phyloP scores from a whole-genome alignment of 352 stramenopile species.

The Phytophthora pinifolia region DNA sequence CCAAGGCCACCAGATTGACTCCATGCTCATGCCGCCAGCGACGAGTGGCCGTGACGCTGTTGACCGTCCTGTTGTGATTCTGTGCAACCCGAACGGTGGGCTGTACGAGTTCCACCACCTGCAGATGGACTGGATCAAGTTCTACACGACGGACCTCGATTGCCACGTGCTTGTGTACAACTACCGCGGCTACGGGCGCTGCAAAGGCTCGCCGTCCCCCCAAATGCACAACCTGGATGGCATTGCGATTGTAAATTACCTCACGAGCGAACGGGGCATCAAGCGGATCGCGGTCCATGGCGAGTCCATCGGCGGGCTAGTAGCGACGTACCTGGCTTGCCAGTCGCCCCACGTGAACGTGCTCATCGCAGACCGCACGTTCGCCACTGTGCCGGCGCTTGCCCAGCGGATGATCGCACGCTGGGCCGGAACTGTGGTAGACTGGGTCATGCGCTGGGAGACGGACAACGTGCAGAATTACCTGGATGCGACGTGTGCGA shows the following conservation, averaged over 20 bases:
- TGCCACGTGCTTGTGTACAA: conserved; percentile 88
- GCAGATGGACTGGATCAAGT: conserved; percentile 90
- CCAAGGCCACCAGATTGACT: conserved; percentile 65
- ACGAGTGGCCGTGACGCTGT: conserved; percentile 29
- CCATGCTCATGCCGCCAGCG: conserved; percentile 74
- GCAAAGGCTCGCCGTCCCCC: conserved; percentile 60
- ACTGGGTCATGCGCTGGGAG: conserved; percentile 76
- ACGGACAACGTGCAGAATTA: conserved; percentile 83
- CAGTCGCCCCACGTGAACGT: conserved; percentile 65
- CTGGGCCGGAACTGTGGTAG: conserved; percentile 69
- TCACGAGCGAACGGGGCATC: conserved; percentile 53
- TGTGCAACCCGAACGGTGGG: conserved; percentile 86
- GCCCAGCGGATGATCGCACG: conserved; percentile 74
- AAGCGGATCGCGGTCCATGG: conserved; percentile 75
- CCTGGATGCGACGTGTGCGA: conserved; percentile 66
- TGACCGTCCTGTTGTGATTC: conserved; percentile 55
- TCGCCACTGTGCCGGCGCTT: conserved; percentile 75
- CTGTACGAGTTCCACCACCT: conserved; percentile 89
- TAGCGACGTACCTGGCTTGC: conserved; percentile 67
- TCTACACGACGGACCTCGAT: conserved; percentile 73
- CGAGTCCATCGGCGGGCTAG: conserved; percentile 81
- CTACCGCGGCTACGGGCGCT: conserved; percentile 85
- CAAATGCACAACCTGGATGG: conserved; percentile 63
- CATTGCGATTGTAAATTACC: conserved; percentile 72
- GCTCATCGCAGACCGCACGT: conserved; percentile 80